A percentile compares a stretch with the other conserved stretches of the same genome.
phyloP scores from a whole-genome alignment of 805 yeast species.

The Candida krabiensis region DNA sequence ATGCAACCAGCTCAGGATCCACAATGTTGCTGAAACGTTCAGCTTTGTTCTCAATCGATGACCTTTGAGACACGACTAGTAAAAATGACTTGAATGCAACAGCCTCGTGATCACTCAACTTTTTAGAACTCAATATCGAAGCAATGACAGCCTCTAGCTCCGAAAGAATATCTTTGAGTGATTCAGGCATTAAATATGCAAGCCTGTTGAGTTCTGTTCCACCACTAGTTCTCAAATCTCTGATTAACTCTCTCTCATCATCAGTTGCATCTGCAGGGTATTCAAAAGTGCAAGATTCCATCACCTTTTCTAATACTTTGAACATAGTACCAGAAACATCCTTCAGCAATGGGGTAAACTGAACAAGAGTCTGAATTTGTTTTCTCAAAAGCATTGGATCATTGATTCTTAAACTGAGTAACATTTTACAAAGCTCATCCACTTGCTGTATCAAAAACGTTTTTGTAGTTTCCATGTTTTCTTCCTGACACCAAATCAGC shows the following conservation, averaged over 20 bases:
- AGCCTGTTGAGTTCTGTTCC: slow-evolving; percentile 93
- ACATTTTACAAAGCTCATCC: slow-evolving; percentile 69
- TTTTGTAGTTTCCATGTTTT: slow-evolving; percentile 53
- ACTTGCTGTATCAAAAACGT: slow-evolving; percentile 52
- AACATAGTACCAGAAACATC: slow-evolving; percentile 76
- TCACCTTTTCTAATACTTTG: slow-evolving; percentile 78
- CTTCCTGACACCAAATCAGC: slow-evolving; percentile 84
- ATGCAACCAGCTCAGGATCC: slow-evolving; percentile 87
- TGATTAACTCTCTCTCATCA: slow-evolving; percentile 74
- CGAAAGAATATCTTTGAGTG: slow-evolving; percentile 73
- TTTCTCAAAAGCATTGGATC: slow-evolving; percentile 83
- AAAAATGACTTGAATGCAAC: slow-evolving; percentile 93
- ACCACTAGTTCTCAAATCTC: slow-evolving; percentile 87
- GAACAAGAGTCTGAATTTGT: slow-evolving; percentile 88
- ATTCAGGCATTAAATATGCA: slow-evolving; percentile 93
- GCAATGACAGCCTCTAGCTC: slow-evolving; percentile 84
- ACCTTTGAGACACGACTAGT: slow-evolving; percentile 86
- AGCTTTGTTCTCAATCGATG: slow-evolving; percentile 64
- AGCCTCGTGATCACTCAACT: slow-evolving; percentile 84
- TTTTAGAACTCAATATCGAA: slow-evolving; percentile 61
- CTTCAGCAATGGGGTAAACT: slow-evolving; percentile 86
- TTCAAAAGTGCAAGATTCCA: slow-evolving; percentile 80
- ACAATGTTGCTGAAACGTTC: slow-evolving; percentile 84
- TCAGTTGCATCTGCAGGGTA: slow-evolving; percentile 59
- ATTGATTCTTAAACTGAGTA: slow-evolving; percentile 70